A percentile compares a stretch with the other conserved stretches of the same genome.
phyloP scores from a whole-genome alignment of 129 eudicot species.

The Flaveria bidentis region DNA sequence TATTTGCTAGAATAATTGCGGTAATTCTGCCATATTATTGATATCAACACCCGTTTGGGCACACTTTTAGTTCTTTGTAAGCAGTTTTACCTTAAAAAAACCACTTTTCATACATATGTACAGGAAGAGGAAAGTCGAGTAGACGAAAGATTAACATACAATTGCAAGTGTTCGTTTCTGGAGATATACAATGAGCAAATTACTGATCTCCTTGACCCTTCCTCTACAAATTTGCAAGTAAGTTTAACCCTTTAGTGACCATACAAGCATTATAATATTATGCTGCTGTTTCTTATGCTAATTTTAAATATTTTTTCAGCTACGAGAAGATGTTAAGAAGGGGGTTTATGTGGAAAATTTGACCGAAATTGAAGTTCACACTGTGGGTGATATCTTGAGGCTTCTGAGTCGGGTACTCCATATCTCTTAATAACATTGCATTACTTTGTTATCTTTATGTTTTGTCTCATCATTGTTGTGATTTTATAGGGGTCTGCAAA shows the following conservation, averaged over 20 bases:
- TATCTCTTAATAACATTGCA: conserved; percentile 1
- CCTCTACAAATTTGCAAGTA: conserved; percentile 91
- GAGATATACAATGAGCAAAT: conserved; percentile 98
- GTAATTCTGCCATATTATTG: conserved; percentile 40
- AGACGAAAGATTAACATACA: conserved; percentile 72
- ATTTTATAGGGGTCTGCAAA: conserved; percentile 78
- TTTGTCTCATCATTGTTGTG: conserved; percentile 18
- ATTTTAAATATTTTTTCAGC: conserved; percentile 39
- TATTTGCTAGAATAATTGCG: conserved; percentile 89
- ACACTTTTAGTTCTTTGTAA: not conserved
- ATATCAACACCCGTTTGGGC: not conserved
- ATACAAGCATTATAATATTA: not conserved
- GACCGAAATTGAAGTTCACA: conserved; percentile 89
- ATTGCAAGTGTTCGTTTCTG: conserved; percentile 92
- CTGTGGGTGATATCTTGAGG: conserved; percentile 81
- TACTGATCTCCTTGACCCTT: conserved; percentile 92
- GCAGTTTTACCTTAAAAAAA: not conserved
- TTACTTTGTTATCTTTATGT: not conserved
- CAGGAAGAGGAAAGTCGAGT: conserved; percentile 96
- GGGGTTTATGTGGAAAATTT: conserved; percentile 98
- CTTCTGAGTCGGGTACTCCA: conserved; percentile 73
- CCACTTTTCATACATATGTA: not conserved
- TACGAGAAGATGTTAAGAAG: conserved; percentile 81
- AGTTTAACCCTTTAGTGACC: conserved; percentile 25
- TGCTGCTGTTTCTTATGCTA: conserved; percentile 8